Evolutionary conservation across 331 rosid genomes (phyloP).

Genomic region (Pyracantha coccinea): DNA sequence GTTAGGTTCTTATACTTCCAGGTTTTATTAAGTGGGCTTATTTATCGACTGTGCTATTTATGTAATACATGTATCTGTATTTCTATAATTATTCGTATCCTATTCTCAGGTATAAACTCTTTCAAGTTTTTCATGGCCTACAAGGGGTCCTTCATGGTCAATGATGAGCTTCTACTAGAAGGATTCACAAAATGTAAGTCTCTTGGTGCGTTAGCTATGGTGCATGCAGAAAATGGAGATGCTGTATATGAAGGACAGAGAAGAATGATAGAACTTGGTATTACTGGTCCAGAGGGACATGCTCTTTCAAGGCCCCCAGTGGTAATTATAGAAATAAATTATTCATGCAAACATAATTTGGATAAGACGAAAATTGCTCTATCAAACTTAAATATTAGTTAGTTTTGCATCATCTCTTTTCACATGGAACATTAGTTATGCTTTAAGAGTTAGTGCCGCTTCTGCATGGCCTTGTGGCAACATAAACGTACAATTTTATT

Average conservation of each 20-base stretch:
- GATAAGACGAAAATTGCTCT: neutral
- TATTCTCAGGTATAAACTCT: slow-evolving; percentile 65
- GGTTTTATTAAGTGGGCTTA: neutral
- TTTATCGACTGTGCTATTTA: neutral
- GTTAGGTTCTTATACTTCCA: slow-evolving; percentile 21
- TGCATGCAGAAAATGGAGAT: slow-evolving; percentile 91
- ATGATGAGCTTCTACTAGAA: slow-evolving; percentile 70
- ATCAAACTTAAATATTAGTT: neutral
- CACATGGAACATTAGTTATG: too few relatives aligned
- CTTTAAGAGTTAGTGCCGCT: too few relatives aligned
- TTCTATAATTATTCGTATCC: neutral
- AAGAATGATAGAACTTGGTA: slow-evolving; percentile 43
- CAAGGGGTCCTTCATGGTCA: slow-evolving; percentile 73
- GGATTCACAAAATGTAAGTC: slow-evolving; percentile 78
- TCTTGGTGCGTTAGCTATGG: slow-evolving; percentile 89
- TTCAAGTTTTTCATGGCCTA: slow-evolving; percentile 78
- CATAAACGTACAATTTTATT: neutral
- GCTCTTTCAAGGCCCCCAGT: slow-evolving; percentile 82
- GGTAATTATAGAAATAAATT: slow-evolving; percentile 30
- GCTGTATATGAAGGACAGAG: slow-evolving; percentile 75
- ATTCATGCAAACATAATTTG: neutral
- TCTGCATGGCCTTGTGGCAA: neutral
- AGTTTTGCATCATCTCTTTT: too few relatives aligned
- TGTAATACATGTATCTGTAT: neutral
- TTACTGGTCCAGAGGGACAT: slow-evolving; percentile 13